Percentiles rank a stretch among this genome's conserved stretches.
Conservation (phyloP, 495 filamentous ascomycete species). For the Chaetomium tenue region DNA sequence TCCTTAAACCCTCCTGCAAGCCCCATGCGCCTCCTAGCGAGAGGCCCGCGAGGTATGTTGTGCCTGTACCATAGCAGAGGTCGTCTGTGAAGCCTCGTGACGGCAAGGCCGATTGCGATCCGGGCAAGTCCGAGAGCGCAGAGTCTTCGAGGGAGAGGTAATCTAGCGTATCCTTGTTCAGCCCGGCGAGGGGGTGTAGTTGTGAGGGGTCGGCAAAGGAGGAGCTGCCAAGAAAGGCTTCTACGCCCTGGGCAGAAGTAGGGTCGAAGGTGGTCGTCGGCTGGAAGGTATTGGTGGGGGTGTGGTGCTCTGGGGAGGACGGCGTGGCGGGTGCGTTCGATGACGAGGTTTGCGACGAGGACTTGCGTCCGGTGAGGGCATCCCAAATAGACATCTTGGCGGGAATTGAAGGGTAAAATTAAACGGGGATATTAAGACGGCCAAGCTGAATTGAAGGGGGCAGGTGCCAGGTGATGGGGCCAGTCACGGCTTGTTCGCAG, state of each 20-base stretch:
- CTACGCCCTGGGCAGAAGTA: conserved; percentile 68
- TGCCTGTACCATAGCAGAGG: conserved; percentile 93
- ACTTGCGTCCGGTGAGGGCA: conserved; percentile 78
- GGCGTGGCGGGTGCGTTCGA: conserved; percentile 28
- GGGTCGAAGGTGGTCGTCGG: conserved; percentile 62
- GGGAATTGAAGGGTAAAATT: conserved; percentile 4
- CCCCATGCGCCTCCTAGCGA: conserved; percentile 91
- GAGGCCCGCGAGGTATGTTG: conserved; percentile 84
- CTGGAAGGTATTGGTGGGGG: conserved; percentile 48
- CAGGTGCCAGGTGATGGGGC: conserved; percentile 12
- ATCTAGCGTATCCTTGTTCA: conserved; percentile 88
- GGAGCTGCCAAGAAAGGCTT: conserved; percentile 71
- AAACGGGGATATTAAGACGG: not conserved
- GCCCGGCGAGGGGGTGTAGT: conserved; percentile 90
- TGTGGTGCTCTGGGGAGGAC: conserved; percentile 29
- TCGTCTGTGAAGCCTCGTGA: conserved; percentile 97
- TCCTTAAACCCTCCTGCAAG: conserved; percentile 77
- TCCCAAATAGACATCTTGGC: conserved; percentile 74
- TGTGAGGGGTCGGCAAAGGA: conserved; percentile 75
- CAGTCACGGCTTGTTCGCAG: conserved; percentile 14
- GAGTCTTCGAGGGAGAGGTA: conserved; percentile 94
- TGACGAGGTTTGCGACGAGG: conserved; percentile 45
- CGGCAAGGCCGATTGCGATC: conserved; percentile 78
- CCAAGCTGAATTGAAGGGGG: conserved; percentile 6
- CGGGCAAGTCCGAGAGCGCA: conserved; percentile 82